Base-by-base conservation (phyloP, 2,329 filamentous ascomycete genomes). In the Mycosphaerella sp. region DNA sequence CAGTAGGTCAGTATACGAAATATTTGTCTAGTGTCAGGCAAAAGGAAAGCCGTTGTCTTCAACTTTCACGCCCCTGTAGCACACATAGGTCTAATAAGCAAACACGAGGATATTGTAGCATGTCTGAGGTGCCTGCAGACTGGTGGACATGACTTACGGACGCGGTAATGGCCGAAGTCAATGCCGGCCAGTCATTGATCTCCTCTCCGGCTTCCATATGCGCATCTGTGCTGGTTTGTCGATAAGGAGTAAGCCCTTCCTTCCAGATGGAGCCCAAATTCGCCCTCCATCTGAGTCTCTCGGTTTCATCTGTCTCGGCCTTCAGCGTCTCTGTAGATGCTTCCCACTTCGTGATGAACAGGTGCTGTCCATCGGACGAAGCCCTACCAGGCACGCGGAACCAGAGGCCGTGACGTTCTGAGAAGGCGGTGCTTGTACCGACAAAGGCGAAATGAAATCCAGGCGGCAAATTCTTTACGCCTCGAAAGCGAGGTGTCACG, bases 371-470 rank as follows among this genome's bases (percentile, higher is more conserved):
- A 8, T 54, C 43, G 3, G 51, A 48, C 23, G 55, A 41, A 11
- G 55, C 46, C 17, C 29, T 70, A 17, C 43, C 34, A 8, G 48
- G 45, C 21, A 83, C 72, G 46, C 76, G 73, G 64, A 84, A 80
- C 82, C 82, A 85, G 34, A 77, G 73, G 8, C 82, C 82, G 54
- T 80, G 77, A n/a, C 82, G 76, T 29, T 84, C 72, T 0, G 82
- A 83, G 11, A 83, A 73, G 2, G 77, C 78, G 47, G 76, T 74
- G 52, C 79, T 81, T 17, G 78, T 76, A 23, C 80, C 78, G 0
- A 77, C 80, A 64, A 84, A 85, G 14, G 83, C 68, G 59, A 85
- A 84, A 64, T 85, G 82, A 64, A 78, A 75, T 42, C 82, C 82
- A 2, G 71, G 62, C 0, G 81, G 79, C 3, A 85, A 62, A 59